phyloP scores from a whole-genome alignment of 2,329 filamentous ascomycete genomes.

The Ophiocordyceps unilateralis region DNA sequence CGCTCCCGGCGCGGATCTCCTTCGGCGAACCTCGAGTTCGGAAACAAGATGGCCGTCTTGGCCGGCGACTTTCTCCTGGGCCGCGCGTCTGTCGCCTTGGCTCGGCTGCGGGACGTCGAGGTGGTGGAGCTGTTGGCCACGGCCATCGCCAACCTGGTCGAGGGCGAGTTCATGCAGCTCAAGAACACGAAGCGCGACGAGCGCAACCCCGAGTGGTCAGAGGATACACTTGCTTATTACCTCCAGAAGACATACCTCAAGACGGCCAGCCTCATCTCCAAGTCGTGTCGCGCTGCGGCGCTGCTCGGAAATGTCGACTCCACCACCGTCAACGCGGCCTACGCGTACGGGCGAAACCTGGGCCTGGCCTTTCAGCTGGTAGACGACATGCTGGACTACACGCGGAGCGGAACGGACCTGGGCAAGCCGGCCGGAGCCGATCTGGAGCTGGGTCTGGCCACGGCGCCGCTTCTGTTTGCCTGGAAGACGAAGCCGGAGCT shows the following conservation, averaged over 20 bases:
- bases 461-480: slow-evolving; percentile 83
- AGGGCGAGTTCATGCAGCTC: slow-evolving; percentile 98
- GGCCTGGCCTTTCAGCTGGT: slow-evolving; percentile 94
- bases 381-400: slow-evolving; percentile 96
- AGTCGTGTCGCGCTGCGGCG: slow-evolving; percentile 81
- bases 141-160: slow-evolving; percentile 92
- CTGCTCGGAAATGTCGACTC: slow-evolving; percentile 63
- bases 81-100: slow-evolving; percentile 81
- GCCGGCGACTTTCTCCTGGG: slow-evolving; percentile 94
- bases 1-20: slow-evolving; percentile 66
- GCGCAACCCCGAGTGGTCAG: slow-evolving; percentile 65
- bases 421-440: slow-evolving; percentile 94
- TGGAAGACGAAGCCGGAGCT: slow-evolving; percentile 82
- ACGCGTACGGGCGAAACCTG: slow-evolving; percentile 81
- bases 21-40: slow-evolving; percentile 87
- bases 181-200: slow-evolving; percentile 91
- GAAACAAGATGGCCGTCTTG: slow-evolving; percentile 97
- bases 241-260: slow-evolving; percentile 97
- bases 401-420: slow-evolving; percentile 63
- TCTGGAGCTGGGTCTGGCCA: slow-evolving; percentile 81
- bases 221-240: slow-evolving; percentile 84
- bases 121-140: slow-evolving; percentile 89
- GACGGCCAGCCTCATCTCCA: slow-evolving; percentile 87
- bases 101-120: slow-evolving; percentile 77
- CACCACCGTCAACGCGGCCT: slow-evolving; percentile 77